Conservation (phyloP, 441 rosid species). For the Brassica balearica region DNA sequence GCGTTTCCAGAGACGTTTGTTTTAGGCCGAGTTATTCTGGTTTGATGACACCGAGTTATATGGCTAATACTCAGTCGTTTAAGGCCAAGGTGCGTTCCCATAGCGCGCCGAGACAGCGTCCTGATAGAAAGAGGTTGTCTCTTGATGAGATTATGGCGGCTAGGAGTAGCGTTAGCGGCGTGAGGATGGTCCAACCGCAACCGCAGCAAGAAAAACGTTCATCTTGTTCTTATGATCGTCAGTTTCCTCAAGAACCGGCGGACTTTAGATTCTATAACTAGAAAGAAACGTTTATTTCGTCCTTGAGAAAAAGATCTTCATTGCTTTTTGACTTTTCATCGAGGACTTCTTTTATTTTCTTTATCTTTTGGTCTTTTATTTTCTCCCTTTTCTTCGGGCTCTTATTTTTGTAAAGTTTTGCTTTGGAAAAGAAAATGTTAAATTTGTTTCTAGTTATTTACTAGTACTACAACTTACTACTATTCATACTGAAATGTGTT, state of each 20-base stretch:
- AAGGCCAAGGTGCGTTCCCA: conserved; percentile 78
- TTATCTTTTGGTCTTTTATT: neutral
- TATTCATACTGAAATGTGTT: neutral
- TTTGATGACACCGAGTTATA: conserved; percentile 65
- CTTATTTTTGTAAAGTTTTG: conserved; percentile 42
- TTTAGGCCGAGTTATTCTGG: conserved; percentile 54
- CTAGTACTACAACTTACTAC: neutral
- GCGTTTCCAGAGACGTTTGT: conserved; percentile 69
- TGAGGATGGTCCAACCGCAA: conserved; percentile 60
- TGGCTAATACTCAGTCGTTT: conserved; percentile 87
- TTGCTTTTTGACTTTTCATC: conserved; percentile 40
- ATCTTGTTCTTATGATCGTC: conserved; percentile 33
- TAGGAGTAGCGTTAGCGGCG: conserved; percentile 73
- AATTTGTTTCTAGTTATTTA: conserved; percentile 10
- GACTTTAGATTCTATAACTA: conserved; percentile 46
- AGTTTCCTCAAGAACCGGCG: conserved; percentile 35
- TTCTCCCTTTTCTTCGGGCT: conserved; percentile 16
- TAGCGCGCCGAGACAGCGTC: conserved; percentile 90
- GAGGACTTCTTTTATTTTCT: neutral
- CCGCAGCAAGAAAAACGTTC: conserved; percentile 37
- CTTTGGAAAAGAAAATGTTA: conserved; percentile 24
- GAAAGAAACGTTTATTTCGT: conserved; percentile 32
- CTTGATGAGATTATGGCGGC: conserved; percentile 76
- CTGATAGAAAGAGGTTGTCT: conserved; percentile 69
- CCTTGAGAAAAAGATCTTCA: conserved; percentile 21